Evolutionary conservation across 305 asterid genomes (phyloP), one percentile per base, ranked within the genome.

Genomic region (Salvia sclarea): DNA sequence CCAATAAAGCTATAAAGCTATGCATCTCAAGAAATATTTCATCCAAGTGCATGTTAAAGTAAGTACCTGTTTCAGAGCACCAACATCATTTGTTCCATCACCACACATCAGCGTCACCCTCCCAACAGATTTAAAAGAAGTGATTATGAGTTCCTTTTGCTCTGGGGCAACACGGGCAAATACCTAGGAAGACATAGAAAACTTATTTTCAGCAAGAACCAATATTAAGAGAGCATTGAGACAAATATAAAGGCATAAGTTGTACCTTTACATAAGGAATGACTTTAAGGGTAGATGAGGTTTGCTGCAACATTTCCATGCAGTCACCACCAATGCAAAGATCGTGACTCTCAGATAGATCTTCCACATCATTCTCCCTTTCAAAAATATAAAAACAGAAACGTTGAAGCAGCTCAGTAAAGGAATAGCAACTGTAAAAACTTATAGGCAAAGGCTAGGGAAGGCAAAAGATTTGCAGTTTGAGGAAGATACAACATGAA

Each of bases 91-190:
- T 56, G 99, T 94, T 50, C 99, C 99, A 84, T 94, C 99, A 68
- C 99, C 99, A 60, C 99, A 94, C 99, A 94, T 94, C 76, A 94
- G 79, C 28, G 99, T 79, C 60, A 89, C 83, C 80, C 99, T 91
- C 72, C 99, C 99, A 74, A 91, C 97, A 2, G 96, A 86, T 63
- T 83, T 91, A 76, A 91, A 94, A 65, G 99, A 87, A 71, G 97
- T 94, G 81, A 94, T 83, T 67, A 94, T 94, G 73, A 94, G 97
- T 80, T 94, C 98, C 82, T 94, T 94, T 73, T 94, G 98, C 83
- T 87, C 99, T 14, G 99, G 99, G 64, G 97, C 97, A 69, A 94
- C 99, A 82, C 97, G 92, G 64, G 99, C 96, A 79, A 94, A 91
- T 44, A 94, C 96, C 99, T 94, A 78, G 47, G 21, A 56, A 53